phyloP scores from a whole-genome alignment of 139 green algal genomes.

The Micractinium sp. region DNA sequence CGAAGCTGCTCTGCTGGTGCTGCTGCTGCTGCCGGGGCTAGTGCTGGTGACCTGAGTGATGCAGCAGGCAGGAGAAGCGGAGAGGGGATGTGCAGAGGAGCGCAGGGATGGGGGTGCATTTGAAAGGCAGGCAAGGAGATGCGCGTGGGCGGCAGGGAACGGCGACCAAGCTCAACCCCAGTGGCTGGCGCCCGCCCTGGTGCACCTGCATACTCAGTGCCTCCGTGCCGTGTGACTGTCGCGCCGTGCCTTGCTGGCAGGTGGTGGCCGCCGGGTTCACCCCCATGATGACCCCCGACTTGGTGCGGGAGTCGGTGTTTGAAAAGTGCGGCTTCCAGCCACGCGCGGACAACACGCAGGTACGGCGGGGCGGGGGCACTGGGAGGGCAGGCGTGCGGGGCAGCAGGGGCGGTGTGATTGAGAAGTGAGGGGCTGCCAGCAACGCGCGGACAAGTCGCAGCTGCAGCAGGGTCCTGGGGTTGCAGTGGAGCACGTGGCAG shows the following conservation, averaged over 20 bases:
- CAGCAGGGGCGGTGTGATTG: not conserved
- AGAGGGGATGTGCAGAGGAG: too few species aligned
- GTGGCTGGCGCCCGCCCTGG: too few species aligned
- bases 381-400: too few species aligned
- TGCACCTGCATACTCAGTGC: not conserved
- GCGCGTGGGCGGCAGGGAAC: too few species aligned
- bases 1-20: too few species aligned
- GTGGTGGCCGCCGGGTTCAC: conserved; percentile 82
- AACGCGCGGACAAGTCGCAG: too few species aligned
- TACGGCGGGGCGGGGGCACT: not conserved
- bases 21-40: too few species aligned
- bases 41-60: too few species aligned
- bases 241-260: not conserved
- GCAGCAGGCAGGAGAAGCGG: too few species aligned
- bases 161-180: too few species aligned
- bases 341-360: conserved; percentile 91
- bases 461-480: not conserved
- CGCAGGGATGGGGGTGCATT: too few species aligned
- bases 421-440: not conserved
- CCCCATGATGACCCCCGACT: conserved; percentile 92
- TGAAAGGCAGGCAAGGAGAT: too few species aligned
- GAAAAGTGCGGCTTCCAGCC: conserved; percentile 99
- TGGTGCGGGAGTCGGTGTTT: conserved; percentile 90
- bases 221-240: not conserved
- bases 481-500: not conserved